These are phyloP conservation scores for Neurospora sp. DNA, from an alignment of 495 filamentous ascomycete species.

Conservation along the genomic window DNA sequence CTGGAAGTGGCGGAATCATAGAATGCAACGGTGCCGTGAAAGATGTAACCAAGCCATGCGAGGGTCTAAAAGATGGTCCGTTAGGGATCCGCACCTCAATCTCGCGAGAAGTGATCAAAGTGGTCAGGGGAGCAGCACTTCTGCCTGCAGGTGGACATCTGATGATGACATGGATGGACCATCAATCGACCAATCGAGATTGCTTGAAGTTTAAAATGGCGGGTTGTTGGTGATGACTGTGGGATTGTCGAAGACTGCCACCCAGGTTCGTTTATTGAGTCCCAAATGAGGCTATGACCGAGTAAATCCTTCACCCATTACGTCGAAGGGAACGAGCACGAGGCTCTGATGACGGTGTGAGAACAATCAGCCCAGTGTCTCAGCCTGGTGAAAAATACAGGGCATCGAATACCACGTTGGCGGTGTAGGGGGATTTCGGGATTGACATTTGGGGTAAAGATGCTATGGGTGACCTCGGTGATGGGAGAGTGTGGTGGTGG, in stretches of 20 bases:
- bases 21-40: background rate
- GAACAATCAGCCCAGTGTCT: background rate
- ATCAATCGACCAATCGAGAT: background rate
- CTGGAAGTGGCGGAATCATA: background rate
- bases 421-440: background rate
- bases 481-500: background rate
- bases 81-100: background rate
- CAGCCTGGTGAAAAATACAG: background rate
- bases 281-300: background rate
- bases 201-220: too few species aligned
- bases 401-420: background rate
- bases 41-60: background rate
- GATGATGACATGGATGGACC: background rate
- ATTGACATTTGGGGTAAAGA: background rate
- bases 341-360: background rate
- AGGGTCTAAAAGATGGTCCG: background rate
- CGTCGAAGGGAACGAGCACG: too few species aligned
- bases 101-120: background rate
- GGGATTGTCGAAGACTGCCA: background rate
- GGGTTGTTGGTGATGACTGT: background rate
- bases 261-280: background rate
- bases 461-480: background rate
- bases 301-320: too few species aligned
- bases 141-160: background rate
- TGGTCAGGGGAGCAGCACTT: background rate